Evolutionary conservation across 2,329 filamentous ascomycete species (phyloP).

Genomic region (Penicillium sclerotigenum): DNA sequence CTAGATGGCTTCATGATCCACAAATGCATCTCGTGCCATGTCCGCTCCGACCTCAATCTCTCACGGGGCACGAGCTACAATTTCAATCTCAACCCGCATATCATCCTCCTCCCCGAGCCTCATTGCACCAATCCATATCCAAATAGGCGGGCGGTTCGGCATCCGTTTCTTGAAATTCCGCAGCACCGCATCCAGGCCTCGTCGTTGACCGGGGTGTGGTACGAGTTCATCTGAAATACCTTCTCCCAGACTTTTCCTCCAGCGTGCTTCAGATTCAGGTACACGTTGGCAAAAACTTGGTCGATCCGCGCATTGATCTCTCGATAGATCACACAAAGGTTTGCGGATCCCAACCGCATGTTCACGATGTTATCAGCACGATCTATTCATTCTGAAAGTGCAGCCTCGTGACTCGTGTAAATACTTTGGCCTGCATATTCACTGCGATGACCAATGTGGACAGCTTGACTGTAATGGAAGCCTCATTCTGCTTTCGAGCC

Average conservation of each 20-base stretch:
- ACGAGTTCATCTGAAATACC: conserved; percentile 51
- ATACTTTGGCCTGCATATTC: conserved; percentile 37
- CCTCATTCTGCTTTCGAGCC: conserved; percentile 37
- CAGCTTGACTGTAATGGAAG: conserved; percentile 48
- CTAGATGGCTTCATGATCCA: background rate
- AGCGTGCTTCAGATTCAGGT: conserved; percentile 50
- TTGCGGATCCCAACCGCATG: conserved; percentile 37
- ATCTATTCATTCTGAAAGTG: background rate
- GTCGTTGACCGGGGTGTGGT: conserved; percentile 45
- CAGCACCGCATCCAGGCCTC: conserved; percentile 44
- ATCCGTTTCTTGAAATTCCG: conserved; percentile 51
- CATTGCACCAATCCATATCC: conserved; percentile 54
- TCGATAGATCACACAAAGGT: conserved; percentile 21
- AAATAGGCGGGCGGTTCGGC: conserved; percentile 53
- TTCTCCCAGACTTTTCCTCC: conserved; percentile 51
- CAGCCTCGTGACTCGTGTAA: background rate
- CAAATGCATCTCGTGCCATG: background rate
- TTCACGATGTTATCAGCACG: background rate
- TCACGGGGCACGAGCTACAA: conserved; percentile 45
- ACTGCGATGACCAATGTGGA: conserved; percentile 50
- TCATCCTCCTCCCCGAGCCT: conserved; percentile 47
- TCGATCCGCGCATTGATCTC: conserved; percentile 50
- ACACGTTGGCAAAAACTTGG: conserved; percentile 57
- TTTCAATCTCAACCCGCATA: conserved; percentile 61
- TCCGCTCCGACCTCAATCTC: background rate